Percentiles rank a stretch among this genome's conserved stretches.
Conservation (phyloP, 768 basidiomycete genomes). For the Russula brevipes region DNA sequence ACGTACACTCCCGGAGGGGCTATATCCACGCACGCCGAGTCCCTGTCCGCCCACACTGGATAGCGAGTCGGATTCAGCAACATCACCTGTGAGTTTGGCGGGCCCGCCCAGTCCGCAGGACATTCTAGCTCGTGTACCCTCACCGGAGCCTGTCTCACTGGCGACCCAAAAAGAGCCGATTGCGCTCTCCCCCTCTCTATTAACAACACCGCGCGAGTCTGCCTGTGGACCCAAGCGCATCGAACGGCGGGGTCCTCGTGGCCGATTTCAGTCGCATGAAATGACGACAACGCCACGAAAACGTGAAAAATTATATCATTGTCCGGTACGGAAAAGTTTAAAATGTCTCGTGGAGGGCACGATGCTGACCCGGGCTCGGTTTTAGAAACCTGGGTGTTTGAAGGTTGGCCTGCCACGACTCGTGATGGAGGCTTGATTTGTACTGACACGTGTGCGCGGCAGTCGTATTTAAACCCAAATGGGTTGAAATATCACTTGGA, state of each 20-base stretch:
- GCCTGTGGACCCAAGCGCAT: constrained; percentile 14
- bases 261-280: constrained; percentile 24
- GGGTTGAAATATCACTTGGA: constrained; percentile 64
- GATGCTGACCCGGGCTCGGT: constrained; percentile 2
- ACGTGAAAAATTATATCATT: constrained; percentile 25
- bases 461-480: constrained; percentile 62
- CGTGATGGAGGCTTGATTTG: neutral
- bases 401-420: constrained; percentile 39
- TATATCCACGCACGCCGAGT: constrained; percentile 17
- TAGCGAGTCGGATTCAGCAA: constrained; percentile 17
- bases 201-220: constrained; percentile 20
- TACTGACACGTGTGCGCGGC: constrained; percentile 12
- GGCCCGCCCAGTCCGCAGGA: constrained; percentile 20
- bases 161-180: constrained; percentile 11
- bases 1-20: constrained; percentile 27
- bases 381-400: constrained; percentile 42
- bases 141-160: constrained; percentile 1
- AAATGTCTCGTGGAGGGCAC: neutral
- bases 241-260: constrained; percentile 25
- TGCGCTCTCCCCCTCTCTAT: constrained; percentile 22
- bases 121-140: constrained; percentile 3
- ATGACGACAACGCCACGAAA: constrained; percentile 20
- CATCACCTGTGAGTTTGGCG: constrained; percentile 7
- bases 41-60: constrained; percentile 15
- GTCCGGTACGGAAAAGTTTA: constrained; percentile 20